A percentile compares a stretch with the other conserved stretches of the same genome.
phyloP scores from a whole-genome alignment of 2,329 filamentous ascomycete species.

The Lachnellula suecica region DNA sequence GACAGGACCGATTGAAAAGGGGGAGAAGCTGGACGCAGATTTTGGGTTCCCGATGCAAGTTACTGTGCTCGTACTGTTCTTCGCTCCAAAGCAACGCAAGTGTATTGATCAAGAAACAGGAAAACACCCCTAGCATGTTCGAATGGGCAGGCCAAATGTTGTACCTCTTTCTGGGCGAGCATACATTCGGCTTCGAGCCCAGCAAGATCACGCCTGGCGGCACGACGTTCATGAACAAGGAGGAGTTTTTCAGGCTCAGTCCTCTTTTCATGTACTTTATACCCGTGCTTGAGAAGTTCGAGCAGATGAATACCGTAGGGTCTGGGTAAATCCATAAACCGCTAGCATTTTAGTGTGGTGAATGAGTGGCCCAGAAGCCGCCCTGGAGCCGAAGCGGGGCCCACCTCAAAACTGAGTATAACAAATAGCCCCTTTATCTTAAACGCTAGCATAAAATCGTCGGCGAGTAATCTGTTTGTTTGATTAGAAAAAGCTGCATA shows the following conservation, averaged over 20 bases:
- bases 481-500: too few relatives aligned
- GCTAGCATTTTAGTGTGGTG: too few relatives aligned
- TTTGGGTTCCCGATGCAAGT: not conserved
- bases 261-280: slow-evolving; percentile 9
- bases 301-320: too few relatives aligned
- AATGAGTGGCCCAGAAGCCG: too few relatives aligned
- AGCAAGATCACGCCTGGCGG: slow-evolving; percentile 20
- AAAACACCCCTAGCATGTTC: slow-evolving; percentile 16
- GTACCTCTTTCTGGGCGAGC: slow-evolving; percentile 20
- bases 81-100: not conserved
- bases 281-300: slow-evolving; percentile 8
- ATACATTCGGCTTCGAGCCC: slow-evolving; percentile 22
- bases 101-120: slow-evolving; percentile 8
- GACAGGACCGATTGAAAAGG: not conserved
- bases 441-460: too few relatives aligned
- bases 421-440: not conserved
- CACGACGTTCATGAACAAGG: slow-evolving; percentile 24
- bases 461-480: too few relatives aligned
- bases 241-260: slow-evolving; percentile 18
- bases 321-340: too few relatives aligned
- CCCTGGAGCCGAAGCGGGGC: too few relatives aligned
- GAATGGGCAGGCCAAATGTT: slow-evolving; percentile 20
- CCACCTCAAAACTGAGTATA: too few relatives aligned
- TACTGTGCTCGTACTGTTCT: not conserved
- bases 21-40: not conserved